Evolutionary conservation across 2,329 filamentous ascomycete species (phyloP).

Genomic region (Hawksworthiomyces lignivorus): DNA sequence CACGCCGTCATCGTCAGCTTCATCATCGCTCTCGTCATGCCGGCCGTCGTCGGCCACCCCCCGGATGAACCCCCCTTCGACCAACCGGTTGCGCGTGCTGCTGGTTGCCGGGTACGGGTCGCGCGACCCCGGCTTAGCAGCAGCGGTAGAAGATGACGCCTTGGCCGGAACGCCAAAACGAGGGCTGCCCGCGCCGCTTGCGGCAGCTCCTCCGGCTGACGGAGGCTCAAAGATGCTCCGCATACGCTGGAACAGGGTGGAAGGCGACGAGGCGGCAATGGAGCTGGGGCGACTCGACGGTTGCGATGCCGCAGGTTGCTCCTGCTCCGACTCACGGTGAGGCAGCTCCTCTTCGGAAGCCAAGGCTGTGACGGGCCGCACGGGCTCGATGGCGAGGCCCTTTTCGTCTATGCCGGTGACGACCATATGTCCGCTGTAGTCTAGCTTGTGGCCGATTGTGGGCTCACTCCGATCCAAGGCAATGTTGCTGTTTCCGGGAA

Average conservation of each 20-base stretch:
- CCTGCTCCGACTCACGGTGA: too few relatives aligned
- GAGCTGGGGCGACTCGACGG: conserved; percentile 10
- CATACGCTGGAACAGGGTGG: conserved; percentile 31
- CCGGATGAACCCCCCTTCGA: conserved; percentile 8
- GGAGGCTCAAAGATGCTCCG: conserved; percentile 32
- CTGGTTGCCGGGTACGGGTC: conserved; percentile 19
- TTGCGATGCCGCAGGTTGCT: background rate
- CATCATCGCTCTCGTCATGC: background rate
- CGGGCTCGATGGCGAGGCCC: background rate
- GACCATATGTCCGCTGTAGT: conserved; percentile 13
- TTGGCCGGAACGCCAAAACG: background rate
- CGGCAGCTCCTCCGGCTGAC: background rate
- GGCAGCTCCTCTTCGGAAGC: too few relatives aligned
- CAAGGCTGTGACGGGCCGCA: too few relatives aligned
- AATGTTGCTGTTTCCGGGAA: conserved; percentile 18
- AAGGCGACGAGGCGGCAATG: conserved; percentile 14
- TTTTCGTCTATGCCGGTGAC: conserved; percentile 4
- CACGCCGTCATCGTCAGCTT: conserved; percentile 14
- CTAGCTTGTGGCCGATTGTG: conserved; percentile 12
- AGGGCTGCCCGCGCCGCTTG: background rate
- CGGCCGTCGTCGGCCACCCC: background rate
- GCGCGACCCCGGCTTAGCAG: conserved; percentile 7
- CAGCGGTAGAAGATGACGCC: background rate
- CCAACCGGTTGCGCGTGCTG: conserved; percentile 9
- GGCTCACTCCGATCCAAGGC: background rate